Base-by-base conservation (phyloP, 1,284 basidiomycete species). In the Austroboletus novae-zelandiae region DNA sequence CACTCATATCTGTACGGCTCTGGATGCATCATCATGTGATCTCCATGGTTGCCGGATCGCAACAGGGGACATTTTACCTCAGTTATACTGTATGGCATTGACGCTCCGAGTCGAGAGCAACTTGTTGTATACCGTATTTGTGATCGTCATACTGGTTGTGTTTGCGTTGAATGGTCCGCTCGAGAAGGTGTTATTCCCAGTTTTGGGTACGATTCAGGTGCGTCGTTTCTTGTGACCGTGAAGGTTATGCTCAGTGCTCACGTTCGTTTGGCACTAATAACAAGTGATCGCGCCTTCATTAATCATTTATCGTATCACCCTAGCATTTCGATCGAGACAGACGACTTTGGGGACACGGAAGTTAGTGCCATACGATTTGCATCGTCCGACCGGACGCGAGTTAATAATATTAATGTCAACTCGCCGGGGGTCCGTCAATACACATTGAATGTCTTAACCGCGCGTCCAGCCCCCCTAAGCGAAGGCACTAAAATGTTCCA, bases 41-140 rank as follows among this genome's bases (percentile, higher is more conserved):
- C 31, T 40, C 42, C 1, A 37, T 11, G 1, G 50, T 52, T 0
- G 9, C 58, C 18, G 60, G 58, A 3, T 36, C 42, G 0, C 43
- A 40, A 52, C 56, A 9, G 62, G 55, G 1, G n/a, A 23, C 40
- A 18, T 57, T 61, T 20, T 63, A 63, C 31, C 31, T 61, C 27
- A 30, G 43, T 3, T 63, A 51, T 11, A 61, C 62, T 52, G 43
- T 1, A 61, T 61, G 58, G 57, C 58, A 10, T 56, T 23, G 20
- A 23, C 20, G 20, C 20, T 23, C n/a, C n/a, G n/a, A n/a, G n/a
- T 63, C 36, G 61, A 65, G 51, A 65, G 60, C 44, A 62, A 62
- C 0, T 0, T 46, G 40, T 29, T 65, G 20, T 65, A 36, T 36
- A 36, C 35, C 3, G 17, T 36, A 59, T 63, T 53, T 8, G 51